A percentile compares a stretch with the other conserved stretches of the same genome.
These are phyloP conservation scores for Pichia paraexigua DNA, from an alignment of 805 yeast genomes.

Conservation along the genomic window DNA sequence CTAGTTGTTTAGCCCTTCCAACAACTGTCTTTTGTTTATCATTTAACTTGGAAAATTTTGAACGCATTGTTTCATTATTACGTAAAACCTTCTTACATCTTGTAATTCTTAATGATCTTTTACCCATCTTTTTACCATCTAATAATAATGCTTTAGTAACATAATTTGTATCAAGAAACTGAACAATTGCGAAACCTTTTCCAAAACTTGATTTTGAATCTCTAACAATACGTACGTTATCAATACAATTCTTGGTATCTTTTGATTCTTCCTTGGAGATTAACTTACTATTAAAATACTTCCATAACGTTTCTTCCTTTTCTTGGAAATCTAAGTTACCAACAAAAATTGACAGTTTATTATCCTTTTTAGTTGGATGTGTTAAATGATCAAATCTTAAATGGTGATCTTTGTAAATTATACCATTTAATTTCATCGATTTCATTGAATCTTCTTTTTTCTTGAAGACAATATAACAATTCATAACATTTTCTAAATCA, in stretches of 20 bases:
- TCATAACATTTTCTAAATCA: slow-evolving; percentile 73
- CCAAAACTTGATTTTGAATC: slow-evolving; percentile 93
- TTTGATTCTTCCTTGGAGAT: slow-evolving; percentile 39
- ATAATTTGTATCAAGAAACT: slow-evolving; percentile 62
- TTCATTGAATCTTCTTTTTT: slow-evolving; percentile 41
- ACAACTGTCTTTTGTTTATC: slow-evolving; percentile 67
- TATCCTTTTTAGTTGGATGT: slow-evolving; percentile 81
- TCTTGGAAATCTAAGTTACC: slow-evolving; percentile 94
- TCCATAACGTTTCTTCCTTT: slow-evolving; percentile 83
- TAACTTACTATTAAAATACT: slow-evolving; percentile 51
- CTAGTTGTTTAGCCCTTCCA: slow-evolving; percentile 74
- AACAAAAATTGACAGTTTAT: slow-evolving; percentile 76
- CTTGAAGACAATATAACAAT: slow-evolving; percentile 79
- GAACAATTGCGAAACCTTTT: slow-evolving; percentile 95
- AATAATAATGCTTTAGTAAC: slow-evolving; percentile 77
- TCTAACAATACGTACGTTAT: slow-evolving; percentile 82
- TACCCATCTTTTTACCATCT: slow-evolving; percentile 54
- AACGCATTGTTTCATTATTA: slow-evolving; percentile 16
- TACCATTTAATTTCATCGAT: slow-evolving; percentile 51
- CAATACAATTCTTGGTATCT: slow-evolving; percentile 36
- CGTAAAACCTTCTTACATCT: slow-evolving; percentile 47
- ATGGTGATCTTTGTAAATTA: slow-evolving; percentile 63
- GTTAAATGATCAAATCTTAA: slow-evolving; percentile 88
- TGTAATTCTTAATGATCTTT: slow-evolving; percentile 65
- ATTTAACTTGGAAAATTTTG: slow-evolving; percentile 30